phyloP scores from a whole-genome alignment of 305 asterid genomes.

The Fraxinus latifolia region DNA sequence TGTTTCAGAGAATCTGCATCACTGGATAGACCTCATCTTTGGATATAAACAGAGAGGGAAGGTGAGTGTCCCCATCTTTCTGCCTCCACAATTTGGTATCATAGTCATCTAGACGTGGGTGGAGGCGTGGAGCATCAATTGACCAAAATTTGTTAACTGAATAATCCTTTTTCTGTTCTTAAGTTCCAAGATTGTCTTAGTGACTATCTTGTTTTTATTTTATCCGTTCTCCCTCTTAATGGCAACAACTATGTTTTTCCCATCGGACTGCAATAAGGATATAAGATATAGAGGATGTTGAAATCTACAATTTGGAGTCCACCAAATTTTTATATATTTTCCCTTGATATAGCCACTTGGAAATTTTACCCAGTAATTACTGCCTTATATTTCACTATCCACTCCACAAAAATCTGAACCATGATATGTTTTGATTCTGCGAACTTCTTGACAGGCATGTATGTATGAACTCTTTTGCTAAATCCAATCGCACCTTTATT shows the following conservation, averaged over 20 bases:
- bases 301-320: not conserved
- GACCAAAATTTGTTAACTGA: not conserved
- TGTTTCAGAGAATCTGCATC: conserved; percentile 95
- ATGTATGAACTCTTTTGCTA: not conserved
- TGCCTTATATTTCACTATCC: not conserved
- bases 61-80: conserved; percentile 43
- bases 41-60: conserved; percentile 96
- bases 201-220: not conserved
- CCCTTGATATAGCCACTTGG: not conserved
- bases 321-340: not conserved
- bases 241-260: not conserved
- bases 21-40: conserved; percentile 99
- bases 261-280: not conserved
- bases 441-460: not conserved
- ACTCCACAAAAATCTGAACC: not conserved
- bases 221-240: not conserved
- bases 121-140: not conserved
- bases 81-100: conserved; percentile 1
- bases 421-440: not conserved
- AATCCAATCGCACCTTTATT: not conserved
- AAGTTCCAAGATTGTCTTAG: not conserved
- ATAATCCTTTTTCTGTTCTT: not conserved
- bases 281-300: not conserved
- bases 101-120: not conserved
- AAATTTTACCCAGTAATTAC: not conserved